Base-by-base conservation (phyloP, 1,284 basidiomycete species). In the Sanghuangporus sanghuang region DNA sequence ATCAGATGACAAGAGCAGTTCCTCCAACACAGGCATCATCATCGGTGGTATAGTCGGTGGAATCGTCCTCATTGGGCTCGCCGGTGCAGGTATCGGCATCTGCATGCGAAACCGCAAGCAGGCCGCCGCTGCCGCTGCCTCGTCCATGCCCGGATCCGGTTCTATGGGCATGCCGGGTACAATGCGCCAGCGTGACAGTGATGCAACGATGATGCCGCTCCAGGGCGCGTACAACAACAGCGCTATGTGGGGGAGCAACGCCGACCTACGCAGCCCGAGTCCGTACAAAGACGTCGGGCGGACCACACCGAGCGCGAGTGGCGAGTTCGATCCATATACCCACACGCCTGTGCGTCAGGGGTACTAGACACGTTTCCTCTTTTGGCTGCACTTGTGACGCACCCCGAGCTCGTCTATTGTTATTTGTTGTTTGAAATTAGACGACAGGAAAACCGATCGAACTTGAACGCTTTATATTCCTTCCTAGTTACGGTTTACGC, bases 11-110 rank as follows among this genome's bases (percentile, higher is more conserved):
- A 18, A 40, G 42, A 56, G 55, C 36, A 27, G 52, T 52, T 65
- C 64, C 16, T 48, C 40, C 48, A 75, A 77, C 65, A 79, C 78
- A 0, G 79, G 78, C 2, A 67, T 75, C 1, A 81, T 86, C 56
- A 73, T 85, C 32, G 86, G 81, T 40, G 78, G 71, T 14, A 78
- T 81, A 21, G 76, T 84, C n/a, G 85, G 79, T 21, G 80, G 73
- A 11, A 72, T 85, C 46, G 83, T 76, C 3, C 71, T 76, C 1
- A 68, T 86, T 46, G 84, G 75, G 16, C 70, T 83, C 57, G 61
- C 85, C 46, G 84, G 80, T 68, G 80, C 79, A 39, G 66, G 77
- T 60, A 74, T 80, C 67, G 84, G 80, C 55, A 74, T 86, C 66
- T 76, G 73, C 67, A 66, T 81, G 62, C 69, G 76, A 18, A 78